A percentile compares a stretch with the other conserved stretches of the same genome.
phyloP scores from a whole-genome alignment of 805 yeast species.

The Saturnispora zaruensis region DNA sequence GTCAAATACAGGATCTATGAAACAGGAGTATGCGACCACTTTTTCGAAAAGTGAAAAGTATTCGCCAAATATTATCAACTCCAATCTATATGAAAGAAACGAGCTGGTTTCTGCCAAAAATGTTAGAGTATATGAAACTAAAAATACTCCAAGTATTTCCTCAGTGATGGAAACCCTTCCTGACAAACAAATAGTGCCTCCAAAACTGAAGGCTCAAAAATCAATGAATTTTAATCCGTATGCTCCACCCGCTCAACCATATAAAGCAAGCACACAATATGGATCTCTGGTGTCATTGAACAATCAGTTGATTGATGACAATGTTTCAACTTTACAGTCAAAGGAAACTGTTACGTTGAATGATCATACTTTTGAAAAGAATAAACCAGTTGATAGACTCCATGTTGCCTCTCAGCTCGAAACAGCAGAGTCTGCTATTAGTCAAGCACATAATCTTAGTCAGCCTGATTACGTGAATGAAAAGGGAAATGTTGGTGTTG shows the following conservation, averaged over 20 bases:
- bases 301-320: background rate
- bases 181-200: background rate
- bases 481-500: background rate
- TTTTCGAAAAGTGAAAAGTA: background rate
- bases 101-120: background rate
- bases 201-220: background rate
- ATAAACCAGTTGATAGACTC: background rate
- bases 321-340: background rate
- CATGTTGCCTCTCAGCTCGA: background rate
- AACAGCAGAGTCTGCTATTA: background rate
- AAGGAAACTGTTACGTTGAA: background rate
- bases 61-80: background rate
- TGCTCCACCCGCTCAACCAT: background rate
- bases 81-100: background rate
- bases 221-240: background rate
- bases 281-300: background rate
- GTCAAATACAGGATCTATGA: background rate
- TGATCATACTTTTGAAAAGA: background rate
- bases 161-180: background rate
- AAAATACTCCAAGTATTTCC: background rate
- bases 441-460: background rate
- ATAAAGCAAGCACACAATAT: background rate
- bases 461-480: background rate
- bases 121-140: background rate
- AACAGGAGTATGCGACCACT: background rate